Base-by-base conservation (phyloP, 441 rosid genomes). In the Rhodomyrtus psidioides region DNA sequence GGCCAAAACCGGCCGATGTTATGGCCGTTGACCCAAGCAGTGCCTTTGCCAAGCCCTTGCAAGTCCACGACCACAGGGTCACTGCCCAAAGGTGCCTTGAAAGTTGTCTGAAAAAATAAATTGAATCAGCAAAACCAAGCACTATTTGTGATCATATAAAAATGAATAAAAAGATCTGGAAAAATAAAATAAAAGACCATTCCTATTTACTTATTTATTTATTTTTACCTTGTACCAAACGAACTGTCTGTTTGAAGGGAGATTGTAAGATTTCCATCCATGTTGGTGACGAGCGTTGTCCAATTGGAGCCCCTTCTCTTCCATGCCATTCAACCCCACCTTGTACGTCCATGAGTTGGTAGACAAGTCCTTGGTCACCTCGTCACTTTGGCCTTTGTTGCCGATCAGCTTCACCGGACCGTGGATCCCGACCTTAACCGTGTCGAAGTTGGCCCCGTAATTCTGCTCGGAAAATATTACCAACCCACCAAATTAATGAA, bases 1-100 rank as follows among this genome's bases (percentile, higher is more conserved):
- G 93, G 92, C 96, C 95, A 94, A 85, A 89, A 92, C 3, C 95
- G 89, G 3, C 96, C 93, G 4, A 92, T 86, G 90, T 90, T 94
- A 56, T 87, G 86, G 49, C 95, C 94, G 19, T 93, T 94, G 56
- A 92, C 90, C 94, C 94, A 92, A 49, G 95, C 94, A 15, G 84
- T 87, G 5, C 95, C 95, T 87, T 93, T 94, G 51, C 94, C 93
- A 46, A 92, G 84, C 46, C 94, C 94, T 57, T 75, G 79, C 51
- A 94, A 86, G 90, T 94, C 94, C n/a, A 93, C 91, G 28, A 92
- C 92, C 49, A 93, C 92, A 0, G 94, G 93, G 51, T 92, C 91
- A 2, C 86, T 86, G 10, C 94, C 95, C 23, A 86, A 56, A 19
- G 93, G 94, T 34, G 93, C 85, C 83, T 89, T 79, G 88, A 93